Evolutionary conservation across 495 filamentous ascomycete species (phyloP).

Genomic region (Peziza echinospora): DNA sequence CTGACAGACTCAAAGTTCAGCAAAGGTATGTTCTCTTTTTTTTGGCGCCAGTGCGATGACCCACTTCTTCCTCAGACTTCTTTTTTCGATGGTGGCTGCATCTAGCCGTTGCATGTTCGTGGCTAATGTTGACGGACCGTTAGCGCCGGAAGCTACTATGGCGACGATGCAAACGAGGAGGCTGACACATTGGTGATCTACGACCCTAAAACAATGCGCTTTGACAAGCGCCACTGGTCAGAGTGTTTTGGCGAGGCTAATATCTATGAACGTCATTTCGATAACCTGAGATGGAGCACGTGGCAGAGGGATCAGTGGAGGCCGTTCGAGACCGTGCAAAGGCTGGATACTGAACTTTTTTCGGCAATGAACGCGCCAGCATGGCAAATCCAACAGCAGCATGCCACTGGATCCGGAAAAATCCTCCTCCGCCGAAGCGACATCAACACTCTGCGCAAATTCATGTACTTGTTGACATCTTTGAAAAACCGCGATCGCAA

Average conservation of each 20-base stretch:
- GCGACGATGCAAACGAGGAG: constrained; percentile 5
- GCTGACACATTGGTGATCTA: constrained; percentile 18
- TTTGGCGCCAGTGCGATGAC: constrained; percentile 4
- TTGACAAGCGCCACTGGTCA: constrained; percentile 17
- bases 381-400: constrained; percentile 18
- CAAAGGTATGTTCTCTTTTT: constrained; percentile 10
- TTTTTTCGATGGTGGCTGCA: constrained; percentile 11
- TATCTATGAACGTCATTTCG: constrained; percentile 18
- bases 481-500: constrained; percentile 14
- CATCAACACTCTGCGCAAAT: constrained; percentile 17
- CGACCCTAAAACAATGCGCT: constrained; percentile 13
- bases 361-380: constrained; percentile 16
- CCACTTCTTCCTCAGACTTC: constrained; percentile 3
- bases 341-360: constrained; percentile 17
- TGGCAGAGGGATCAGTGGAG: constrained; percentile 11
- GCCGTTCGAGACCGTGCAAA: constrained; percentile 16
- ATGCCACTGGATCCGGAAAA: constrained; percentile 1
- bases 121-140: neutral
- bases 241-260: constrained; percentile 18
- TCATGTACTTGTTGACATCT: constrained; percentile 17
- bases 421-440: constrained; percentile 15
- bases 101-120: too few relatives aligned
- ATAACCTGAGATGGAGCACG: constrained; percentile 15
- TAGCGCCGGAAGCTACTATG: neutral
- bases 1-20: constrained; percentile 14